Evolutionary conservation across 345 rosid species (phyloP).

Genomic region (Lenwebbia sp.): DNA sequence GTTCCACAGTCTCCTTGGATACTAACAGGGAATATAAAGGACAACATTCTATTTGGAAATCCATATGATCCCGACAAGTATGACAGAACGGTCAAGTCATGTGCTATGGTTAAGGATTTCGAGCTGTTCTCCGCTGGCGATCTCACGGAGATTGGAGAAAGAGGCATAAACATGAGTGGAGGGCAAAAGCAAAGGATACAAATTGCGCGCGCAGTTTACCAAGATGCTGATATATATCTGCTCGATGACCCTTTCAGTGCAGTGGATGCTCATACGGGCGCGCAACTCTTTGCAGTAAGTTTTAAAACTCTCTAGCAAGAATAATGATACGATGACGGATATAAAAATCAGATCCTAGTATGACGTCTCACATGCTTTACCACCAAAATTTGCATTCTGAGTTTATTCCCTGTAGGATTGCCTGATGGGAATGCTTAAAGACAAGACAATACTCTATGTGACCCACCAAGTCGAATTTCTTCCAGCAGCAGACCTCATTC

Average conservation of each 20-base stretch:
- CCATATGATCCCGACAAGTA: constrained; percentile 40
- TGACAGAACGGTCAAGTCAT: constrained; percentile 55
- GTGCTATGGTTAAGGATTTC: constrained; percentile 74
- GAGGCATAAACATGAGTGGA: constrained; percentile 97
- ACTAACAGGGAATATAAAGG: constrained; percentile 69
- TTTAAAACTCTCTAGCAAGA: not conserved
- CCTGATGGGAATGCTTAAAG: constrained; percentile 72
- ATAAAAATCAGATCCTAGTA: not conserved
- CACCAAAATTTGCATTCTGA: not conserved
- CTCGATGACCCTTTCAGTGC: constrained; percentile 97
- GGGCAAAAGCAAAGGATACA: constrained; percentile 97
- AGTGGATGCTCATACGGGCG: constrained; percentile 95
- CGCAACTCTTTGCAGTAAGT: constrained; percentile 66
- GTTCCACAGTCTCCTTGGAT: constrained; percentile 93
- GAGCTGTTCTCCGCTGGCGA: constrained; percentile 77
- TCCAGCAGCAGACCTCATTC: constrained; percentile 84
- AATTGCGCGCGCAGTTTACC: constrained; percentile 87
- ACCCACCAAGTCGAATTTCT: constrained; percentile 98
- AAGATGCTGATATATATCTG: constrained; percentile 83
- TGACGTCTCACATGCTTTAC: not conserved
- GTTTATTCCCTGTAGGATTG: constrained; percentile 46
- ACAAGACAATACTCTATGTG: constrained; percentile 69
- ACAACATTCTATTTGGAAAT: constrained; percentile 80
- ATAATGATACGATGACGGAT: not conserved
- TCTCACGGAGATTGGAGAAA: constrained; percentile 87